These are phyloP conservation scores for Neurospora sp. DNA, from an alignment of 2,329 filamentous ascomycete genomes.

Conservation along the genomic window DNA sequence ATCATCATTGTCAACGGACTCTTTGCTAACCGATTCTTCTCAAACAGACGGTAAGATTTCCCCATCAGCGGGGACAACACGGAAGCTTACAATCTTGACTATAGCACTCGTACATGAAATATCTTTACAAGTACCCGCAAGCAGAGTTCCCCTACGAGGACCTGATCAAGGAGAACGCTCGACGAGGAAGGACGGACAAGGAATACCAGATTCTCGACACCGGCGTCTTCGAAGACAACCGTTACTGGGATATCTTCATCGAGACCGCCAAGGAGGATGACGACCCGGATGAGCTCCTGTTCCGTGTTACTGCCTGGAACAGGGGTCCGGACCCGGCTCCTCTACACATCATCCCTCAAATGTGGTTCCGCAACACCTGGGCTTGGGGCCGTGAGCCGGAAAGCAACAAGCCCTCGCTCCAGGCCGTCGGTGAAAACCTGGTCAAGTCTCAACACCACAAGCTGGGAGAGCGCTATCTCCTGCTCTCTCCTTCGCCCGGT, in stretches of 20 bases:
- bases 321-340: conserved; percentile 83
- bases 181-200: conserved; percentile 61
- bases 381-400: conserved; percentile 74
- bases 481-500: conserved; percentile 83
- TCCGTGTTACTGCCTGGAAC: conserved; percentile 94
- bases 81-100: conserved; percentile 14
- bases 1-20: not conserved
- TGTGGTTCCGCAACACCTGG: conserved; percentile 98
- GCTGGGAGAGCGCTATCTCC: conserved; percentile 72
- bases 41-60: conserved; percentile 33
- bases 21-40: conserved; percentile 19
- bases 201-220: conserved; percentile 93
- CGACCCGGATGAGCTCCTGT: conserved; percentile 82
- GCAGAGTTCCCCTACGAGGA: conserved; percentile 85
- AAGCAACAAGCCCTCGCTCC: conserved; percentile 72
- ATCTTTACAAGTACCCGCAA: conserved; percentile 95
- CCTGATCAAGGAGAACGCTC: conserved; percentile 73
- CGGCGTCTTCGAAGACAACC: conserved; percentile 74
- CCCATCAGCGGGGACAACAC: not conserved
- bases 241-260: conserved; percentile 96
- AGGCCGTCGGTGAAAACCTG: conserved; percentile 52
- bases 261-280: conserved; percentile 93
- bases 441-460: conserved; percentile 70
- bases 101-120: conserved; percentile 98
- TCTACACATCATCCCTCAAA: conserved; percentile 84